A percentile compares a stretch with the other conserved stretches of the same genome.
These are phyloP conservation scores for Pontederia crassipes DNA, from an alignment of 176 grass and related monocot genomes.

Conservation along the genomic window DNA sequence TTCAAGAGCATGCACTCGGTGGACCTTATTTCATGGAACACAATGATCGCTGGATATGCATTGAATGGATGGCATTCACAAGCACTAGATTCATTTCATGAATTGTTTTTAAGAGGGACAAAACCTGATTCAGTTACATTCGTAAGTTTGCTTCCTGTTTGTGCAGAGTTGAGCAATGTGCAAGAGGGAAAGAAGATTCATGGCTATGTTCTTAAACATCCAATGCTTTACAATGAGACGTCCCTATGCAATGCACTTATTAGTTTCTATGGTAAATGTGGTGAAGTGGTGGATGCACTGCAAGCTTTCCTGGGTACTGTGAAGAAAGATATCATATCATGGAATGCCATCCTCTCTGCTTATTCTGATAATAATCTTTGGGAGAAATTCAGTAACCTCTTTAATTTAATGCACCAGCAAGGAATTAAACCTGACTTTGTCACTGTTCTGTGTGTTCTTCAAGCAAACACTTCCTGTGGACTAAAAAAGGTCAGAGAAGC, in stretches of 20 bases:
- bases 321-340: conserved; percentile 45
- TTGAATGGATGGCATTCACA: conserved; percentile 32
- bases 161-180: conserved; percentile 29
- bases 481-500: conserved; percentile 42
- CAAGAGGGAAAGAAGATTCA: conserved; percentile 41
- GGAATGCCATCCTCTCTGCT: conserved; percentile 60
- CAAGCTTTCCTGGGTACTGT: conserved; percentile 30
- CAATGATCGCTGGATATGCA: conserved; percentile 41
- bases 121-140: conserved; percentile 52
- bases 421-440: conserved; percentile 37
- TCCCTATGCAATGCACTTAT: conserved; percentile 49
- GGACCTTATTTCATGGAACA: conserved; percentile 57
- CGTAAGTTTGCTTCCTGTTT: conserved; percentile 48
- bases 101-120: conserved; percentile 25
- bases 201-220: conserved; percentile 34
- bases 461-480: conserved; percentile 19
- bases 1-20: conserved; percentile 30
- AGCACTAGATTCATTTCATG: conserved; percentile 33
- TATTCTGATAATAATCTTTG: conserved; percentile 28
- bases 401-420: conserved; percentile 34
- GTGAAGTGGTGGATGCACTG: conserved; percentile 37
- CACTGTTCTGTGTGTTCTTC: conserved; percentile 49
- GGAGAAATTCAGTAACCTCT: conserved; percentile 28
- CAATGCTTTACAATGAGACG: conserved; percentile 34
- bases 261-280: conserved; percentile 58